These are phyloP conservation scores for Herpetospermum pedunculosum DNA, from an alignment of 306 rosid genomes.

Conservation along the genomic window DNA sequence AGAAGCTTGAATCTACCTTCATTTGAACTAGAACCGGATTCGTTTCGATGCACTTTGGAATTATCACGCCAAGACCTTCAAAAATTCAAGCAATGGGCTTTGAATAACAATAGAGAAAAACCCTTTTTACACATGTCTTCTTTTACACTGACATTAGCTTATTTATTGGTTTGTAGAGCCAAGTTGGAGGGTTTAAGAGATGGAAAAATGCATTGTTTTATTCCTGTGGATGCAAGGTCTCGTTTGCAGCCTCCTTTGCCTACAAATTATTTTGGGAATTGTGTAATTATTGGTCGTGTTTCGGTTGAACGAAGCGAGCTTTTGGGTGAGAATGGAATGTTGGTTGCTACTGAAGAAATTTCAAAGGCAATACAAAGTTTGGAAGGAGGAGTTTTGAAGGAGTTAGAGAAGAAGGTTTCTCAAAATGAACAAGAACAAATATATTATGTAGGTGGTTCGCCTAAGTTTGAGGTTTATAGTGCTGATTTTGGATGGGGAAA, in stretches of 20 bases:
- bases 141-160: not conserved
- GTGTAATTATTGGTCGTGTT: not conserved
- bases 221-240: not conserved
- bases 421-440: not conserved
- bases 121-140: not conserved
- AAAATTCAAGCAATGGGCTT: not conserved
- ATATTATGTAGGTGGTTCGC: conserved; percentile 14
- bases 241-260: not conserved
- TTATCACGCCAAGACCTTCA: not conserved
- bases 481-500: conserved; percentile 38
- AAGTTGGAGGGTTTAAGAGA: not conserved
- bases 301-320: not conserved
- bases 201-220: not conserved
- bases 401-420: not conserved
- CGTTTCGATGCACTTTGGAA: not conserved
- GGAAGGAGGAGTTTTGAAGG: conserved; percentile 11
- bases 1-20: not conserved
- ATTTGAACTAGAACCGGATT: not conserved
- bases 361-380: conserved; percentile 10
- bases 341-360: conserved; percentile 9
- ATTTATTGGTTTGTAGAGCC: not conserved
- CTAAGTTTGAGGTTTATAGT: conserved; percentile 13
- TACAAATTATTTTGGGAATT: not conserved
- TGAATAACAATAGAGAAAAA: not conserved
- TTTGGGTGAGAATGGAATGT: conserved; percentile 16